phyloP scores from a whole-genome alignment of 164 flowering plant species.

The Aristolochia californica region DNA sequence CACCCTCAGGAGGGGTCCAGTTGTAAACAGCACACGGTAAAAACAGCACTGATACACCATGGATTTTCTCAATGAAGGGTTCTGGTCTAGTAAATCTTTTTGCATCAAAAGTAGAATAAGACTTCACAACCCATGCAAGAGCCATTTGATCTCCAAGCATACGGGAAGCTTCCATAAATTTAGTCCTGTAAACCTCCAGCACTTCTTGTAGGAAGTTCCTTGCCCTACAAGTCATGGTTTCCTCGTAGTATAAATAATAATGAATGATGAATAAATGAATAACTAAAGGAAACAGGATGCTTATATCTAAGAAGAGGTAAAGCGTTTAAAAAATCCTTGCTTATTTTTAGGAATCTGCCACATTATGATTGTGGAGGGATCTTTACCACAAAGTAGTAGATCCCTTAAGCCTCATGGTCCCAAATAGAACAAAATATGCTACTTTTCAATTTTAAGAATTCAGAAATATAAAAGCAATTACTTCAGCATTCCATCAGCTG shows the following conservation, averaged over 20 bases:
- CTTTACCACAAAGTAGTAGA: too few species aligned
- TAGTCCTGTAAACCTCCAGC: slow-evolving; percentile 46
- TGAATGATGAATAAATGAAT: background rate
- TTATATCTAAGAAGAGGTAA: too few species aligned
- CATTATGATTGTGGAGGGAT: too few species aligned
- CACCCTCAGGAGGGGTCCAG: slow-evolving; percentile 99
- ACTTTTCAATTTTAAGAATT: too few species aligned
- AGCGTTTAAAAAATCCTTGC: too few species aligned
- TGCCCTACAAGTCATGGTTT: slow-evolving; percentile 43
- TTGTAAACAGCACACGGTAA: slow-evolving; percentile 43
- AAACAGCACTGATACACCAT: slow-evolving; percentile 61
- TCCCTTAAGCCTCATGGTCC: too few species aligned
- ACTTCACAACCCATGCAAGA: slow-evolving; percentile 75
- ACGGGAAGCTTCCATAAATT: slow-evolving; percentile 68
- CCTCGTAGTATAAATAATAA: background rate
- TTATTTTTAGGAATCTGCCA: too few species aligned
- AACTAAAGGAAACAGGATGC: background rate
- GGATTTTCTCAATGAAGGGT: slow-evolving; percentile 47
- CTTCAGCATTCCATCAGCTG: slow-evolving; percentile 60
- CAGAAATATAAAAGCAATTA: slow-evolving; percentile 8
- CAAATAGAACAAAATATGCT: too few species aligned
- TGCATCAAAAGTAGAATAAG: slow-evolving; percentile 52
- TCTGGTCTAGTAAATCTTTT: slow-evolving; percentile 46
- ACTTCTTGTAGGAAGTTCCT: slow-evolving; percentile 61
- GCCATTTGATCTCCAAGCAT: slow-evolving; percentile 98